phyloP scores from a whole-genome alignment of 2,329 filamentous ascomycete genomes.

The Curvularia sp. region DNA sequence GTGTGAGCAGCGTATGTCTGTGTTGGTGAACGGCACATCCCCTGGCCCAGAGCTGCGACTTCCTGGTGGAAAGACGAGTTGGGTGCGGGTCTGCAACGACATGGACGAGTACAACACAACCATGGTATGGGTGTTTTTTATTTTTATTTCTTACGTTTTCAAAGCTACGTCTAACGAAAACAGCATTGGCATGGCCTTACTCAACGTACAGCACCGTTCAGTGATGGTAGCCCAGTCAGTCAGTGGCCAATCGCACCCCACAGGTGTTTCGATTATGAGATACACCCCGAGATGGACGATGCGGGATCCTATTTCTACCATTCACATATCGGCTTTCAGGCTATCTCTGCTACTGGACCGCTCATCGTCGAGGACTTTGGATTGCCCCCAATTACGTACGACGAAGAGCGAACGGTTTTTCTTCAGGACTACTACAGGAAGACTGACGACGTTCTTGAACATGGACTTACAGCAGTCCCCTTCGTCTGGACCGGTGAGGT shows the following conservation, averaged over 20 bases:
- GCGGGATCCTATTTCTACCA: constrained; percentile 73
- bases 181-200: constrained; percentile 73
- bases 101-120: constrained; percentile 62
- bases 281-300: constrained; percentile 60
- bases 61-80: constrained; percentile 55
- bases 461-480: constrained; percentile 57
- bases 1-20: constrained; percentile 57
- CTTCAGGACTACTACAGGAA: constrained; percentile 66
- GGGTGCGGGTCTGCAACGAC: constrained; percentile 67
- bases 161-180: not conserved
- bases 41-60: constrained; percentile 61
- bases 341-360: constrained; percentile 63
- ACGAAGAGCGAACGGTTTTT: constrained; percentile 65
- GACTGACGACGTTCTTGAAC: constrained; percentile 60
- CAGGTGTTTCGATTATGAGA: constrained; percentile 72
- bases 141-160: not conserved
- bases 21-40: constrained; percentile 61
- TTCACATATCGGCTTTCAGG: constrained; percentile 70
- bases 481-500: constrained; percentile 68
- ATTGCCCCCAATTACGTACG: constrained; percentile 63
- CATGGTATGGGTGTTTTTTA: constrained; percentile 52
- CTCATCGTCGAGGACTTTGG: constrained; percentile 64
- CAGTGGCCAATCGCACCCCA: constrained; percentile 71
- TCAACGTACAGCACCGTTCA: constrained; percentile 66
- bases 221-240: constrained; percentile 67